These are phyloP conservation scores for Xylaria telfairii DNA, from an alignment of 495 filamentous ascomycete genomes.

Conservation along the genomic window DNA sequence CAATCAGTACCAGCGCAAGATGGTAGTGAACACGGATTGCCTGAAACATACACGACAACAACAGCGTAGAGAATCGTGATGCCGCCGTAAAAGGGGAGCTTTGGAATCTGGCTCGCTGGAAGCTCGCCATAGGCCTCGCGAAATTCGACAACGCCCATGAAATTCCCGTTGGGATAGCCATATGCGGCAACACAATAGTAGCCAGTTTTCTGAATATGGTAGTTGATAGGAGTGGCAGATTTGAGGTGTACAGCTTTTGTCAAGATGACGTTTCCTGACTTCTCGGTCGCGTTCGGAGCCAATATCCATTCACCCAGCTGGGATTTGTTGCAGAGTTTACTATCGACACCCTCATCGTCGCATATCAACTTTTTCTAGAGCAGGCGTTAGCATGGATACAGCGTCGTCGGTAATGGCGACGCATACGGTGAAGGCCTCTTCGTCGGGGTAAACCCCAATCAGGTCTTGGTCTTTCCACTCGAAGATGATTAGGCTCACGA, in stretches of 20 bases:
- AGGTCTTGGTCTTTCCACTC: conserved; percentile 87
- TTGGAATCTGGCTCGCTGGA: conserved; percentile 91
- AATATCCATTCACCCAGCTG: conserved; percentile 88
- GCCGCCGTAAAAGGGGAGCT: conserved; percentile 96
- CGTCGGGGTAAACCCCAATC: conserved; percentile 64
- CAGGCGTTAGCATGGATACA: conserved; percentile 27
- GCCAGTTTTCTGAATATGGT: conserved; percentile 83
- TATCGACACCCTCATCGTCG: conserved; percentile 68
- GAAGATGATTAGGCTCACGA: conserved; percentile 87
- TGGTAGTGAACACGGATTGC: neutral
- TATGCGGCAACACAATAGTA: conserved; percentile 94
- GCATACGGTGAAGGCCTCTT: conserved; percentile 39
- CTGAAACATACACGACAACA: conserved; percentile 66
- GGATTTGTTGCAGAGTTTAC: conserved; percentile 70
- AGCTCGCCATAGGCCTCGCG: conserved; percentile 96
- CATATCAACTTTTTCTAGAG: conserved; percentile 75
- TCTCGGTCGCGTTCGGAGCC: conserved; percentile 69
- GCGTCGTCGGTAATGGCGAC: neutral
- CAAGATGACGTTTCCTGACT: conserved; percentile 71
- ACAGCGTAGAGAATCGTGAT: conserved; percentile 94
- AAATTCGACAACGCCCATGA: conserved; percentile 85
- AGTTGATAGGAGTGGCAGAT: conserved; percentile 73
- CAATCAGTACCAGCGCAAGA: conserved; percentile 24
- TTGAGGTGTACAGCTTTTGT: conserved; percentile 85
- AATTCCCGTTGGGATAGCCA: conserved; percentile 65